Base-by-base conservation (phyloP, 2,329 filamentous ascomycete species). In the Nothophoma quercina region DNA sequence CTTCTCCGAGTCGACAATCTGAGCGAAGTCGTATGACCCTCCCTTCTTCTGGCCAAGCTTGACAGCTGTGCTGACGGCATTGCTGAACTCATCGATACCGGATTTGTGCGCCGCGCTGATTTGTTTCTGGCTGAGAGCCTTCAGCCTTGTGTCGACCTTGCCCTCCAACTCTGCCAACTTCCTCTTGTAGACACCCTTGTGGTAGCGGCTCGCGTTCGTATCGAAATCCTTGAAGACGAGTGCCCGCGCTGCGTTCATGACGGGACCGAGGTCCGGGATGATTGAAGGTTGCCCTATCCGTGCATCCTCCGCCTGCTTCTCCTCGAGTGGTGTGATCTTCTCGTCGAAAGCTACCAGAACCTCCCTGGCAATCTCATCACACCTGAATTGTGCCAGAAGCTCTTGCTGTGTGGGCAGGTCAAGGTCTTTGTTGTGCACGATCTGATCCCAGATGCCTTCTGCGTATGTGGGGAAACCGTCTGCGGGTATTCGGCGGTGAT, bases 361-460 rank as follows among this genome's bases (percentile, higher is more conserved):
- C 71, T 97, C 93, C 58, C 93, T 85, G 30, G 92, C 85, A 52
- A 99, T 99, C 77, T 99, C 95, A 72, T 99, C 95, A 74, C 95
- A 99, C 62, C 95, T 87, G 79, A 98, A 99, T 74, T 99, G 95
- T 9, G 95, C 95, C 45, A 99, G 83, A 36, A 99, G 83, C 74
- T 99, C 95, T 77, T 99, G 95, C 73, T 99, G 95, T 0, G 95
- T 98, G 3, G 95, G 95, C 53, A 99, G 77, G 75, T 99, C 95
- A 47, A 99, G 82, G 69, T 99, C 95, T 77, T 99, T 99, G 82
- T 99, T 99, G 80, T 93, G 90, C 65, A 96, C 93, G 70, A 99
- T 99, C 77, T 98, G 93, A 68, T 98, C 93, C 95, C 95, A 99
- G 35, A 99, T 86, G 32, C 93, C 91, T 71, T 95, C 87, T 0